These are phyloP conservation scores for Uronychia binucleata DNA, from an alignment of 73 alveolate species.

Conservation along the genomic window DNA sequence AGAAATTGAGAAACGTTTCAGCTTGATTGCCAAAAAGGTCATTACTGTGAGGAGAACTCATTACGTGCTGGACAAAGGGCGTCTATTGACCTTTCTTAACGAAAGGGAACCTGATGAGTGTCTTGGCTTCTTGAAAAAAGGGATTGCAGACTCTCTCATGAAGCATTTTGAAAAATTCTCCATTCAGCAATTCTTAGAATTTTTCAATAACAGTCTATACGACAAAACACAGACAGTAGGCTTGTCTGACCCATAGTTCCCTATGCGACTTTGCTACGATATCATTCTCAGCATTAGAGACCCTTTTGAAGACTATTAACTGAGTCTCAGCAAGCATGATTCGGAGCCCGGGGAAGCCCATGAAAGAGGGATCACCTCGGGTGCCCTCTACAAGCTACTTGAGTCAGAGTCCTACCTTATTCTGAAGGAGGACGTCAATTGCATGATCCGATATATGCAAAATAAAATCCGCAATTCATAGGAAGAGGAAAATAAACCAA, in stretches of 20 bases:
- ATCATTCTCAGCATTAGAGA: background rate
- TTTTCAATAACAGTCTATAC: background rate
- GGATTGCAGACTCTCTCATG: background rate
- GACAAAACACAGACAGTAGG: background rate
- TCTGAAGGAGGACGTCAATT: background rate
- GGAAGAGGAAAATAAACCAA: no score
- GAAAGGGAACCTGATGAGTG: background rate
- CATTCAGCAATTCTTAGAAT: background rate
- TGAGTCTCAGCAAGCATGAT: background rate
- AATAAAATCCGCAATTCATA: no score
- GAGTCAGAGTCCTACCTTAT: background rate
- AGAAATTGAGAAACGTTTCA: no score
- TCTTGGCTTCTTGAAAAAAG: background rate
- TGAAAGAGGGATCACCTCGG: background rate
- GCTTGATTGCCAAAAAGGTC: no score
- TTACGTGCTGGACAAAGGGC: background rate
- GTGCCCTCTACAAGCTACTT: background rate
- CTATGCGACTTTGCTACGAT: background rate
- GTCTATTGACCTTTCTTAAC: background rate
- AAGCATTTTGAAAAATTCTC: background rate
- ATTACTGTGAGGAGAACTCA: no score
- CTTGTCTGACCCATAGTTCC: background rate
- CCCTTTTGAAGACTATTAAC: background rate
- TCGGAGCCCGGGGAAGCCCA: background rate
- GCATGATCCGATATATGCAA: background rate